Evolutionary conservation across 83 land plant species (phyloP).

Genomic region (Thuja plicata): DNA sequence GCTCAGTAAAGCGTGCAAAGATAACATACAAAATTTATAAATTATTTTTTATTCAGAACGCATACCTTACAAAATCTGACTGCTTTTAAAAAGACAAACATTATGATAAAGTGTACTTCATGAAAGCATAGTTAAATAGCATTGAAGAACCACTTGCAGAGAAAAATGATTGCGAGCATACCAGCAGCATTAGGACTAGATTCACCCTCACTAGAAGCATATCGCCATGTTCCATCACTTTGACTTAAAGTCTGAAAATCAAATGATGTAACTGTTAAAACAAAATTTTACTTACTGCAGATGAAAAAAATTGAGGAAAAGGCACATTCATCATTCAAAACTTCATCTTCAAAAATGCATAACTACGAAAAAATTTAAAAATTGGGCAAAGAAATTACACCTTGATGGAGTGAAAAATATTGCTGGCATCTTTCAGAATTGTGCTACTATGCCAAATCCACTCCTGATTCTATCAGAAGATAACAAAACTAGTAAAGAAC

Average conservation of each 20-base stretch:
- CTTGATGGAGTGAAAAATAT: constrained; percentile 57
- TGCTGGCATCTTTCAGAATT: constrained; percentile 42
- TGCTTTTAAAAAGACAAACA: neutral
- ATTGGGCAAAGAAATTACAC: constrained; percentile 16
- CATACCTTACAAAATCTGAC: neutral
- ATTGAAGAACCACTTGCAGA: neutral
- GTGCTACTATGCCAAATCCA: constrained; percentile 25
- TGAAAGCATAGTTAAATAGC: neutral
- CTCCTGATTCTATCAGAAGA: constrained; percentile 25
- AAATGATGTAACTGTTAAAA: neutral
- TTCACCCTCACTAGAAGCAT: constrained; percentile 48
- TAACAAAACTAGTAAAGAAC: neutral
- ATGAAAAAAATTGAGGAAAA: neutral
- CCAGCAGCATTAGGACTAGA: constrained; percentile 75
- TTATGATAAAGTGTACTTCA: neutral
- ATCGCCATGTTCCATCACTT: constrained; percentile 80
- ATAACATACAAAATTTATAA: neutral
- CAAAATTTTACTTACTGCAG: neutral
- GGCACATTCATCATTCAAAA: neutral
- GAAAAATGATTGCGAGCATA: constrained; percentile 5
- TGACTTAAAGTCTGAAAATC: constrained; percentile 60
- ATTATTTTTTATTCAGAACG: neutral
- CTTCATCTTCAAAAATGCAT: neutral
- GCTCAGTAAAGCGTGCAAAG: neutral
- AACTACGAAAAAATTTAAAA: neutral